These are phyloP conservation scores for Podospora appendiculata DNA, from an alignment of 495 filamentous ascomycete genomes.

Conservation along the genomic window DNA sequence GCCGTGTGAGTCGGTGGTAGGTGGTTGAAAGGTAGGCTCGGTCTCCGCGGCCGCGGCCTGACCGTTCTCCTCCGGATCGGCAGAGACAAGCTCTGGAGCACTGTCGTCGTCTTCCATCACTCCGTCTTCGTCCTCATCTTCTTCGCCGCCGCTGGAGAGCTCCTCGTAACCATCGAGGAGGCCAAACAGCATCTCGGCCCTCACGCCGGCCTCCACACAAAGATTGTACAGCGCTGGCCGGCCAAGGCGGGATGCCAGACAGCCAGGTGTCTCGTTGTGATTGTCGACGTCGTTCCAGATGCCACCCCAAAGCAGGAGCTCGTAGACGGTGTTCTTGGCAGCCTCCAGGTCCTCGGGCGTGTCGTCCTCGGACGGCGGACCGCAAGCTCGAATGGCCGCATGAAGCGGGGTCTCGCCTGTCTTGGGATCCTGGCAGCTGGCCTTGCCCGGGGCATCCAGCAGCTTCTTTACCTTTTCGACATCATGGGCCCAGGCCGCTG, in stretches of 20 bases:
- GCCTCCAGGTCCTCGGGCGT: constrained; percentile 40
- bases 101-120: constrained; percentile 31
- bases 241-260: constrained; percentile 67
- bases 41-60: constrained; percentile 1
- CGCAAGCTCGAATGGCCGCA: constrained; percentile 80
- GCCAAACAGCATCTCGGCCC: constrained; percentile 79
- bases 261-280: constrained; percentile 84
- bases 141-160: constrained; percentile 55
- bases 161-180: constrained; percentile 70
- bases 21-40: constrained; percentile 25
- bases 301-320: constrained; percentile 77
- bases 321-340: constrained; percentile 57
- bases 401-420: constrained; percentile 86
- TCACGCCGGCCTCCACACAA: constrained; percentile 84
- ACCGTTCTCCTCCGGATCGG: constrained; percentile 7
- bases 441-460: constrained; percentile 54
- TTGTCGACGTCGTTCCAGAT: constrained; percentile 95
- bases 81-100: constrained; percentile 20
- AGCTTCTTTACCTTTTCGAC: constrained; percentile 62
- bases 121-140: constrained; percentile 36
- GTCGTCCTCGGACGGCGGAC: constrained; percentile 36
- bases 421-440: constrained; percentile 73
- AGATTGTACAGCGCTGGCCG: constrained; percentile 69
- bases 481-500: constrained; percentile 80
- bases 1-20: constrained; percentile 20